Percentiles rank a stretch among this genome's conserved stretches.
These are phyloP conservation scores for Coemansia sp. DNA, from an alignment of 192 early-diverging fungal species.

Conservation along the genomic window DNA sequence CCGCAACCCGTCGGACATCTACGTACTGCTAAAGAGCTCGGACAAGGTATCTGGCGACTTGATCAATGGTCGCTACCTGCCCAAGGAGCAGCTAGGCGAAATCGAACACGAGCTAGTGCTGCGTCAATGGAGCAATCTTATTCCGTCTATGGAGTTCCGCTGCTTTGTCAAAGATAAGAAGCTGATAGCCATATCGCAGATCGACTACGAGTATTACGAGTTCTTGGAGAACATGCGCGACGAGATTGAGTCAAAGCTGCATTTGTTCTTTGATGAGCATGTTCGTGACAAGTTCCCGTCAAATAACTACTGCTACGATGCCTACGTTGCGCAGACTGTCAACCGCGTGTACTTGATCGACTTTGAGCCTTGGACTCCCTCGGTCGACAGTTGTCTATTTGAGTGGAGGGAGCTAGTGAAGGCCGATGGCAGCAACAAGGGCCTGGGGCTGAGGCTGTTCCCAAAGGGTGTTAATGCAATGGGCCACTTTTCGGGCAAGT, in stretches of 20 bases:
- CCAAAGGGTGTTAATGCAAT: slow-evolving; percentile 40
- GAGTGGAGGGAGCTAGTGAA: slow-evolving; percentile 69
- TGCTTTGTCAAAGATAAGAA: slow-evolving; percentile 81
- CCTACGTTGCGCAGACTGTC: slow-evolving; percentile 70
- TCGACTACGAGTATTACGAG: slow-evolving; percentile 84
- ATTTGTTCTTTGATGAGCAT: slow-evolving; percentile 66
- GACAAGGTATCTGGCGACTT: slow-evolving; percentile 92
- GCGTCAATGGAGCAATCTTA: slow-evolving; percentile 86
- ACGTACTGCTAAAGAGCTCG: slow-evolving; percentile 86
- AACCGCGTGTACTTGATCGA: slow-evolving; percentile 78
- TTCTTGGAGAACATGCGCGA: slow-evolving; percentile 68
- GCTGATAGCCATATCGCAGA: slow-evolving; percentile 82
- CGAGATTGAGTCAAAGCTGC: slow-evolving; percentile 61
- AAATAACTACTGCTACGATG: slow-evolving; percentile 84
- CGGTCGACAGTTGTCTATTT: slow-evolving; percentile 84
- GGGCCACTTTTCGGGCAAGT: slow-evolving; percentile 40
- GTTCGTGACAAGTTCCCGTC: slow-evolving; percentile 67
- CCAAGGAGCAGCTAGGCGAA: slow-evolving; percentile 31
- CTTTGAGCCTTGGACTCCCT: slow-evolving; percentile 84
- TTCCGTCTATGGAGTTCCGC: slow-evolving; percentile 93
- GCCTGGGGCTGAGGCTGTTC: slow-evolving; percentile 44
- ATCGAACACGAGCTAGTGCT: slow-evolving; percentile 73
- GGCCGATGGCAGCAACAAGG: background rate
- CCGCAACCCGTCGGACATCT: slow-evolving; percentile 74
- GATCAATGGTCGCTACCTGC: slow-evolving; percentile 67